Base-by-base conservation (phyloP, 139 green algal species). In the Coccomyxa sp. region DNA sequence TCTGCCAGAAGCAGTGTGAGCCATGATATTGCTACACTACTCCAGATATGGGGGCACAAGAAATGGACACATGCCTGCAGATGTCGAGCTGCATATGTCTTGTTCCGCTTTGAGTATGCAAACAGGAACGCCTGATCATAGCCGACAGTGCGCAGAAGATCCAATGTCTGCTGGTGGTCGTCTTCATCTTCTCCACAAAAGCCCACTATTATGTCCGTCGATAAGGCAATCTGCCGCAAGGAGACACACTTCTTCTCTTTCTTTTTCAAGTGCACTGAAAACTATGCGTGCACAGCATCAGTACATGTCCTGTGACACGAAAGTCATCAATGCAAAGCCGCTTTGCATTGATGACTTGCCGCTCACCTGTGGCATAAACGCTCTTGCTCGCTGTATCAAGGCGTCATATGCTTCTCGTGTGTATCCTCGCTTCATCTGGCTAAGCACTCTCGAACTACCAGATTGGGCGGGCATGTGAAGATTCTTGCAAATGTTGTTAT, bases 381-480 rank as follows among this genome's bases (percentile, higher is more conserved):
- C 17, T 0, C 90, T 81, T 10, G 92, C 90, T 58, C 87, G 89
- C 0, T 86, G 79, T 32, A 98, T 90, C 79, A 98, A 90, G 3
- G 83, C 89, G 78, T 97, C 89, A 82, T 98, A 98, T 9, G 95
- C 92, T 77, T 97, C 91, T 17, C 95, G 84, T 12, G 86, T 92
- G 88, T 98, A 96, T 0, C 95, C 95, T 23, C 95, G 83, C 58
- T 86, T 77, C 95, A 98, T 98, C 76, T 86, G 82, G 63, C 88
- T 80, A 59, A 98, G 88, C 84, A 96, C 85, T 25, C 63, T 66
- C 59, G 83, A 91, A 80, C 77, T 92, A 28, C 95, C 95, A 71
- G 91, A 96, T 89, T 98, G 95, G 14, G 94, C 95, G 0, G 95
- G 95, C 91, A 98, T 92, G 91, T 98, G 95, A 76, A 98, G 84